Percentiles rank a stretch among this genome's conserved stretches.
Evolutionary conservation across 805 yeast species (phyloP).

Genomic region (Pichia phayaonensis): DNA sequence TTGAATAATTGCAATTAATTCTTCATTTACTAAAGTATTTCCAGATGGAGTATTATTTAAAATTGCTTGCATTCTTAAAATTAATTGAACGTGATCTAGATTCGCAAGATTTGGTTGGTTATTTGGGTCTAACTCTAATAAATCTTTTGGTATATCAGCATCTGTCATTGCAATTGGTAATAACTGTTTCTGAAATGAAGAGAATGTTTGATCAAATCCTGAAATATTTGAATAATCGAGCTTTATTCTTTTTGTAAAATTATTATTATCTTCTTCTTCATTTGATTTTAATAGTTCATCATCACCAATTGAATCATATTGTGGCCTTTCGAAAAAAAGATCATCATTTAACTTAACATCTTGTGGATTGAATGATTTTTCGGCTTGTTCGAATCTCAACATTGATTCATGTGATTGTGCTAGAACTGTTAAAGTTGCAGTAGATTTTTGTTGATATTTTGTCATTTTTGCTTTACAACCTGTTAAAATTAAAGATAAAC

Average conservation of each 20-base stretch:
- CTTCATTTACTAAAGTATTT: conserved; percentile 70
- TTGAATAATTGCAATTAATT: conserved; percentile 65
- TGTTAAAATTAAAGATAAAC: conserved; percentile 59
- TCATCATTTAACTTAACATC: conserved; percentile 65
- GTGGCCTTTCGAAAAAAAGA: conserved; percentile 65
- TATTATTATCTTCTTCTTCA: conserved; percentile 9
- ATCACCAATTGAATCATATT: conserved; percentile 52
- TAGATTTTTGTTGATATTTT: conserved; percentile 64
- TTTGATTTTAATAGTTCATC: conserved; percentile 31
- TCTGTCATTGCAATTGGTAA: conserved; percentile 58
- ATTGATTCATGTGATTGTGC: conserved; percentile 45
- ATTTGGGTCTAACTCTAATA: conserved; percentile 65
- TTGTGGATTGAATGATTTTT: conserved; percentile 39
- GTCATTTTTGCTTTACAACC: conserved; percentile 89
- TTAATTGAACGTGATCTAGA: conserved; percentile 65
- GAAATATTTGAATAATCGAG: conserved; percentile 28
- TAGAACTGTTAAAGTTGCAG: conserved; percentile 66
- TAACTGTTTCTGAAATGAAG: conserved; percentile 31
- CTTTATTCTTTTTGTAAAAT: conserved; percentile 34
- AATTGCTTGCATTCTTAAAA: conserved; percentile 57
- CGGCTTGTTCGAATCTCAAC: conserved; percentile 10
- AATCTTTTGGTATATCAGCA: conserved; percentile 51
- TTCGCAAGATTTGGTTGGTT: conserved; percentile 66
- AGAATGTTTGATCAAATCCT: neutral
- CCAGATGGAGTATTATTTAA: conserved; percentile 66